Conservation (phyloP, 176 grass and related monocot species). For the Ensete ventricosum region DNA sequence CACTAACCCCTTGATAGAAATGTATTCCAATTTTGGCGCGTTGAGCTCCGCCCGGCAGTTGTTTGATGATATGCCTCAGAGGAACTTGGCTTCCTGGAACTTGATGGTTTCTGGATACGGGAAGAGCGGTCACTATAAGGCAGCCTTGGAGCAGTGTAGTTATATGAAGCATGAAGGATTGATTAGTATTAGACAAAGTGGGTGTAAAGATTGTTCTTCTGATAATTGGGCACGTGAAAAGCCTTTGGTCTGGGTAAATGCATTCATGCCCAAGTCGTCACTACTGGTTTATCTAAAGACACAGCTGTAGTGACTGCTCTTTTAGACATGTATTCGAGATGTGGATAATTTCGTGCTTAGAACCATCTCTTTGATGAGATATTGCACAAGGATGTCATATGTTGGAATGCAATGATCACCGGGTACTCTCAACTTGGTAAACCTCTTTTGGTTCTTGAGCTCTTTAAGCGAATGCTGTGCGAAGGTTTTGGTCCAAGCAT, state of each 20-base stretch:
- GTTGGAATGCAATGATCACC: conserved; percentile 16
- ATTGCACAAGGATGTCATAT: neutral
- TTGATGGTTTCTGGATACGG: conserved; percentile 8
- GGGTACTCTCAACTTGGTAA: neutral
- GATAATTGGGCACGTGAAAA: neutral
- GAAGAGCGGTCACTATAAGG: neutral
- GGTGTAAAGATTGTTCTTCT: conserved; percentile 9
- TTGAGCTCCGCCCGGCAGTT: neutral
- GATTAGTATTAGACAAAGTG: neutral
- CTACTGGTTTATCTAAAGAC: neutral
- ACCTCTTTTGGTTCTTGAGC: neutral
- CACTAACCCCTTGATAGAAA: neutral
- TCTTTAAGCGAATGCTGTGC: neutral
- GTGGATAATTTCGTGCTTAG: neutral
- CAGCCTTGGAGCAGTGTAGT: neutral
- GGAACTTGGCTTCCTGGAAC: conserved; percentile 16
- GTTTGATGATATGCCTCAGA: conserved; percentile 9
- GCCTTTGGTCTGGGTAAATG: neutral
- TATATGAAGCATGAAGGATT: conserved; percentile 4
- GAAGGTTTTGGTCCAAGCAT: conserved; percentile 5
- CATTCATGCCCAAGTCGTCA: conserved; percentile 3
- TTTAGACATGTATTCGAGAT: neutral
- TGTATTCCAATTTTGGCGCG: neutral
- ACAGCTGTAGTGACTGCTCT: neutral
- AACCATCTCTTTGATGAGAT: conserved; percentile 9